Evolutionary conservation across 1,139 yeast species (phyloP), one percentile per base, ranked within the genome.

Genomic region (Arxiozyma slooffiae): DNA sequence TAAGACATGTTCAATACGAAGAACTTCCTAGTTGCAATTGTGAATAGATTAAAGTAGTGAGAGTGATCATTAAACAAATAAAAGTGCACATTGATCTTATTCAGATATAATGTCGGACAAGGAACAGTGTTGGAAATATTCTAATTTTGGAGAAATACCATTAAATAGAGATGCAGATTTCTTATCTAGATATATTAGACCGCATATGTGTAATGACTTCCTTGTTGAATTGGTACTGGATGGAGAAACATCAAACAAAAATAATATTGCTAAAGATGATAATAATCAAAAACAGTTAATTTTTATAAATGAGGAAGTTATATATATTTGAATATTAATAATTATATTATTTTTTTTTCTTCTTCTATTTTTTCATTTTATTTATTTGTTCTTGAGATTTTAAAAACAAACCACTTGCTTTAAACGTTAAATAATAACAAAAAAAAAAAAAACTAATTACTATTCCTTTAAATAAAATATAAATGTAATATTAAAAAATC

Each of bases 1-100:
- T 48, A 60, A 55, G 44, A 56, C 61, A 22, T 63, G 68, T 51
- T 53, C 62, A 2, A 63, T 64, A 18, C 54, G 57, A 20, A 52
- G 67, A 26, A 45, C 52, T 17, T 64, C 61, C 50, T 52, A 58
- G 23, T 62, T 63, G n/a, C 62, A 61, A 44, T 49, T 64, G 41
- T 22, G 56, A 7, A 51, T 63, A 8, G 60, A 55, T 49, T 60
- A 65, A 62, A 55, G 56, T 26, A 55, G 61, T 7, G 52, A 55
- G 42, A 62, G 60, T 1, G n/a, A 39, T 39, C 7, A 30, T 30
- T 2, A 40, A 34, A 4, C 61, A 60, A 42, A 55, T 60, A 1
- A 64, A 63, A 41, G 56, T 59, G 9, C 49, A 56, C 22, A 53
- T 62, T 26, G 55, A 54, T 14, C 58, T 58, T 8, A 52, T 56